Conservation (phyloP, 768 basidiomycete species). For the Russula vinacea region DNA sequence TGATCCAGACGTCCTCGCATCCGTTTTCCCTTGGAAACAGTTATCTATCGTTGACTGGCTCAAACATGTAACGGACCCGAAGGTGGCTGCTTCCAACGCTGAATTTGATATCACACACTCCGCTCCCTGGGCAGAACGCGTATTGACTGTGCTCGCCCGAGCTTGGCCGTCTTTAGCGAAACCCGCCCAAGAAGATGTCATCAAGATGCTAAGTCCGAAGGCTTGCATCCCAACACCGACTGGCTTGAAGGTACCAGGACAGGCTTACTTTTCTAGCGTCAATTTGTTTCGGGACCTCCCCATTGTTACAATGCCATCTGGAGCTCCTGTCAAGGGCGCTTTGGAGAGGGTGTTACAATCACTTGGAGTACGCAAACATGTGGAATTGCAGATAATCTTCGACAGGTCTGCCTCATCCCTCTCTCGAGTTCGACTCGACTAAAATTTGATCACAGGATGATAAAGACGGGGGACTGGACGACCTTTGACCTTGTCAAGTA, state of each 20-base stretch:
- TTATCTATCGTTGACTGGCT: conserved; percentile 76
- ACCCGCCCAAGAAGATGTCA: conserved; percentile 44
- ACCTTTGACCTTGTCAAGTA: conserved; percentile 83
- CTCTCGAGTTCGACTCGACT: not conserved
- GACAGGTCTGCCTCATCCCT: conserved; percentile 50
- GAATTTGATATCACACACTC: conserved; percentile 65
- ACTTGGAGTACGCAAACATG: conserved; percentile 85
- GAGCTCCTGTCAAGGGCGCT: conserved; percentile 56
- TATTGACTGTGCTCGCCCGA: conserved; percentile 61
- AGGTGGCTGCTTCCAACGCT: conserved; percentile 41
- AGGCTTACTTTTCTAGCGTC: conserved; percentile 82
- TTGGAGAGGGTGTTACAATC: conserved; percentile 68
- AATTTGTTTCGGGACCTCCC: conserved; percentile 89
- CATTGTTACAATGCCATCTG: conserved; percentile 69
- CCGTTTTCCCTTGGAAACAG: conserved; percentile 75
- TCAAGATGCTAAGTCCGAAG: conserved; percentile 43
- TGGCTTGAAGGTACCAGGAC: conserved; percentile 68
- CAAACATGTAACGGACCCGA: conserved; percentile 52
- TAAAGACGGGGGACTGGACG: conserved; percentile 88
- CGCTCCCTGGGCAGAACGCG: conserved; percentile 74
- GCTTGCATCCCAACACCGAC: conserved; percentile 52
- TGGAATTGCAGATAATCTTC: conserved; percentile 92
- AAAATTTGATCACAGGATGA: conserved; percentile 55
- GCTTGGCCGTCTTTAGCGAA: conserved; percentile 66
- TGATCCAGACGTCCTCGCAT: conserved; percentile 45